A percentile compares a stretch with the other conserved stretches of the same genome.
Conservation (phyloP, 2,329 filamentous ascomycete genomes). For the Diaporthe aspalathi region DNA sequence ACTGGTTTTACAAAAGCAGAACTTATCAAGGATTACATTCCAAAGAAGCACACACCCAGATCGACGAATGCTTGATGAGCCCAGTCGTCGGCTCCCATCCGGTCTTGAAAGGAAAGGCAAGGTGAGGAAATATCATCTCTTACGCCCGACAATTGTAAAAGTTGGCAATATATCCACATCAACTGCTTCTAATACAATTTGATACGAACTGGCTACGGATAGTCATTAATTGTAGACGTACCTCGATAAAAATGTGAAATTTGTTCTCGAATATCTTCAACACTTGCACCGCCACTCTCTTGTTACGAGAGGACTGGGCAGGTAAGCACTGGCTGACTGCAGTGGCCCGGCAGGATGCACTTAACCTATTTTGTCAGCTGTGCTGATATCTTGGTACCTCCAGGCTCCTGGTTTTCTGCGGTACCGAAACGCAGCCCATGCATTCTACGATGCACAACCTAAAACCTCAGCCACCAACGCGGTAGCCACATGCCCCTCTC, state of each 20-base stretch:
- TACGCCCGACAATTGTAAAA: too few species aligned
- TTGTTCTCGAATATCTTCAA: not conserved
- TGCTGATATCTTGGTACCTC: not conserved
- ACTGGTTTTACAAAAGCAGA: too few species aligned
- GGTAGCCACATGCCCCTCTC: constrained; percentile 5
- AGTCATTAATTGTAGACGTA: too few species aligned
- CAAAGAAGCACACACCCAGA: too few species aligned
- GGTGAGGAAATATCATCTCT: too few species aligned
- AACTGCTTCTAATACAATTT: too few species aligned
- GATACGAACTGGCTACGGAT: not conserved
- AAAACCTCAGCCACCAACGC: not conserved
- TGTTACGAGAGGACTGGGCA: not conserved
- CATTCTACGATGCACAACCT: not conserved
- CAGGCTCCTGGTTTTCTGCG: not conserved
- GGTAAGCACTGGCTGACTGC: not conserved
- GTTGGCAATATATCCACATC: too few species aligned
- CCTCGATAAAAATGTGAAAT: not conserved
- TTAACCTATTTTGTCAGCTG: constrained; percentile 1
- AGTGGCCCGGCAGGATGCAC: not conserved
- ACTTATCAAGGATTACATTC: too few species aligned
- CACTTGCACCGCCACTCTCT: too few species aligned
- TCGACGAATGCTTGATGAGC: too few species aligned
- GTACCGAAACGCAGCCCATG: not conserved
- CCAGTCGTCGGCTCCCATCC: too few species aligned
- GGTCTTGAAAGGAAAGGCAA: too few species aligned